Evolutionary conservation across 2,329 filamentous ascomycete species (phyloP), one percentile per base, ranked within the genome.

Genomic region (Aspergillus sp.): DNA sequence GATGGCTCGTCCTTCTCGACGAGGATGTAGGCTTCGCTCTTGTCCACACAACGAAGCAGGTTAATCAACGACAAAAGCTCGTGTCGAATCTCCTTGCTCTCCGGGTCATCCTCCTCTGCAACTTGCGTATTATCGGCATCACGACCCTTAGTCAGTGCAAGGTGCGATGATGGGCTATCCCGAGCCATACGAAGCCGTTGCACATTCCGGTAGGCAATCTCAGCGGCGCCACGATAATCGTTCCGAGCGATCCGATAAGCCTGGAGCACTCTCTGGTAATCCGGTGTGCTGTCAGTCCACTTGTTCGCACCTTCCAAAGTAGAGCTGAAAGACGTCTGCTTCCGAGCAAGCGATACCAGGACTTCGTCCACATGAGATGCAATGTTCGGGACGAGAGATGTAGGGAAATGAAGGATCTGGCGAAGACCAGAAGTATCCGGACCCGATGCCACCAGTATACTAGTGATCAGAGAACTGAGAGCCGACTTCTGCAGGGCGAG

Each of bases 61-160:
- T 99, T 99, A 76, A 99, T 96, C 42, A 99, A 82, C 56, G 91
- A 81, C n/a, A 97, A 77, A 64, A 96, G 94, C 64, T 90, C 88
- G 61, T 88, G 84, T 44, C 74, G 65, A 44, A 85, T 66, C 34
- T 78, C 78, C 53, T 81, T 80, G 56, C 82, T 81, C 44, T 79
- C 76, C 1, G 76, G 74, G 53, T 76, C 74, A 31, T 71, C 69
- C 55, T 74, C 68, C 45, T 69, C 71, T 32, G 69, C 58, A 4
- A 65, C 63, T 17, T 60, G 56, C 17, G 56, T 41, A 38, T 64
- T 55, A n/a, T 68, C 65, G 31, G 53, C 68, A 60, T 66, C 74
- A 62, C 55, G 71, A 54, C 56, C 68, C 19, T 71, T 74, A 7
- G 67, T 66, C 4, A 69, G 70, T 3, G 67, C 63, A 34, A 76